phyloP scores from a whole-genome alignment of 306 rosid species.

The Rosa multiflora region DNA sequence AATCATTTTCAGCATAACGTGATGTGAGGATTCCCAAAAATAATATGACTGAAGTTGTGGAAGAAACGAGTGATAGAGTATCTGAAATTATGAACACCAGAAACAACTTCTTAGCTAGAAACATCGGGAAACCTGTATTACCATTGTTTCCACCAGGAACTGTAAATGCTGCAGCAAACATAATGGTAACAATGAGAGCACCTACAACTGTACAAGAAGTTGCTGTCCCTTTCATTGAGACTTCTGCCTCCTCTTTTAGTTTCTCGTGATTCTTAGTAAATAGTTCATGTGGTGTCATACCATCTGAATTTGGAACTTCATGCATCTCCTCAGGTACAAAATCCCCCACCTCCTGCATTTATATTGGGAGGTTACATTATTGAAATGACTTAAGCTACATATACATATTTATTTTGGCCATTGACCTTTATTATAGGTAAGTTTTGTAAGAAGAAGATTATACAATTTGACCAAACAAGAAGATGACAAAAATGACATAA shows the following conservation, averaged over 20 bases:
- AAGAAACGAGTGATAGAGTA: slow-evolving; percentile 19
- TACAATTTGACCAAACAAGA: too few species aligned
- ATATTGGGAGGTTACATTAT: not conserved
- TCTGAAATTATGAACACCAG: not conserved
- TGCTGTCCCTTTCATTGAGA: slow-evolving; percentile 50
- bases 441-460: too few species aligned
- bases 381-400: too few species aligned
- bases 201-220: slow-evolving; percentile 45
- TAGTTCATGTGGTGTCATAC: slow-evolving; percentile 32
- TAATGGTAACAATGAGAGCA: slow-evolving; percentile 43
- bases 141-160: slow-evolving; percentile 45
- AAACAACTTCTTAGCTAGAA: not conserved
- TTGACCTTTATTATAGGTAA: too few species aligned
- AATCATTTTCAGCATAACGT: slow-evolving; percentile 45
- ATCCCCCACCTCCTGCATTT: slow-evolving; percentile 2
- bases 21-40: slow-evolving; percentile 44
- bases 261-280: slow-evolving; percentile 36
- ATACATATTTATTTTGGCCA: not conserved
- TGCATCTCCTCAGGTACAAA: not conserved
- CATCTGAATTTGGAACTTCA: not conserved
- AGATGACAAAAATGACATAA: too few species aligned
- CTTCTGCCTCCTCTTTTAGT: slow-evolving; percentile 29
- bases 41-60: slow-evolving; percentile 17
- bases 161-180: slow-evolving; percentile 44
- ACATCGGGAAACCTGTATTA: not conserved